These are phyloP conservation scores for Gossypium bickii DNA, from an alignment of 345 rosid genomes.

Conservation along the genomic window DNA sequence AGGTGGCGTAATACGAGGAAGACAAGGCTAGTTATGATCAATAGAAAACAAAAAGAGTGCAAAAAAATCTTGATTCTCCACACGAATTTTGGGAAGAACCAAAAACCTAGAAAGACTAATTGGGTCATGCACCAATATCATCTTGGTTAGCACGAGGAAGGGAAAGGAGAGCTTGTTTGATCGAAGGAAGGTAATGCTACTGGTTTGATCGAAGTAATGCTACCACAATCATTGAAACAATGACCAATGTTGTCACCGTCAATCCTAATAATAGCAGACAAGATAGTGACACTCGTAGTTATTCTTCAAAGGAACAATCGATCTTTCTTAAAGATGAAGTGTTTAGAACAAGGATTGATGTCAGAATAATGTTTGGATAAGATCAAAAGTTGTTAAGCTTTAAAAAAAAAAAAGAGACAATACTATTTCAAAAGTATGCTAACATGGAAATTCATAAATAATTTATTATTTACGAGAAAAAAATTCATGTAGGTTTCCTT, in stretches of 20 bases:
- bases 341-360: neutral
- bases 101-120: slow-evolving; percentile 95
- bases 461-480: too few relatives aligned
- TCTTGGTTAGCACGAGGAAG: slow-evolving; percentile 85
- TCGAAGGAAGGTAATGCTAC: slow-evolving; percentile 73
- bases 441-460: too few relatives aligned
- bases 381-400: too few relatives aligned
- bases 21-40: slow-evolving; percentile 89
- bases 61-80: slow-evolving; percentile 89
- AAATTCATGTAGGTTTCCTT: too few relatives aligned
- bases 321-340: neutral
- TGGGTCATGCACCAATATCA: slow-evolving; percentile 99
- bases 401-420: too few relatives aligned
- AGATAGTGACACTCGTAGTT: slow-evolving; percentile 46
- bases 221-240: slow-evolving; percentile 35
- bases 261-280: slow-evolving; percentile 23
- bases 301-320: slow-evolving; percentile 50
- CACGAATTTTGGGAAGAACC: slow-evolving; percentile 87
- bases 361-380: too few relatives aligned
- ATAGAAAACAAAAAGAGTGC: slow-evolving; percentile 88
- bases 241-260: slow-evolving; percentile 18
- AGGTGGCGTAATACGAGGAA: slow-evolving; percentile 98
- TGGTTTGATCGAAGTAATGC: slow-evolving; percentile 53
- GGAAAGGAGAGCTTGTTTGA: slow-evolving; percentile 98
- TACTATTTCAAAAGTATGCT: too few relatives aligned